phyloP scores from a whole-genome alignment of 2,329 filamentous ascomycete genomes.

The Stachybotrys echinatus region DNA sequence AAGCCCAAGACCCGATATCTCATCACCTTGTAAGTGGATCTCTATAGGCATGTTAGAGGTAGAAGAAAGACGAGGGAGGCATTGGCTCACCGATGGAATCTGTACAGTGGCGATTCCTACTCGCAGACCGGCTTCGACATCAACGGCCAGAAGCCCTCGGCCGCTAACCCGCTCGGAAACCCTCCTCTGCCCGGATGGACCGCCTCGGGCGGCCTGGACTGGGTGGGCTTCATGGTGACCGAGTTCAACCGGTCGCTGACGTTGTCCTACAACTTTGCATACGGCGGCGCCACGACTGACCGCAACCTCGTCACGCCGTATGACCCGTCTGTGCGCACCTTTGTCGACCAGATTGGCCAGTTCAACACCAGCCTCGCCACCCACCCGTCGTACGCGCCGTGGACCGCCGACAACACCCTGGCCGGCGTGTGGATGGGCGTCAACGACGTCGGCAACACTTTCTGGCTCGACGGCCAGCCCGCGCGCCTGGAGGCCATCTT shows the following conservation, averaged over 20 bases:
- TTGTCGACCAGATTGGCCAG: conserved; percentile 15
- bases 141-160: conserved; percentile 42
- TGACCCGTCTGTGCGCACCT: conserved; percentile 34
- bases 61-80: not conserved
- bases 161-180: conserved; percentile 57
- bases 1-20: conserved; percentile 6
- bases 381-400: conserved; percentile 26
- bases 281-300: conserved; percentile 49
- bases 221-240: conserved; percentile 43
- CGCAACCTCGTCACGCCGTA: conserved; percentile 46
- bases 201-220: conserved; percentile 44
- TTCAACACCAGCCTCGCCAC: conserved; percentile 26
- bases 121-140: conserved; percentile 45
- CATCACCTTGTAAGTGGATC: conserved; percentile 15
- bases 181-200: conserved; percentile 48
- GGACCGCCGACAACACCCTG: conserved; percentile 35
- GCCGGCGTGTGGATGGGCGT: conserved; percentile 50
- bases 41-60: too few relatives aligned
- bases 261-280: conserved; percentile 48
- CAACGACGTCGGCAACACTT: conserved; percentile 50
- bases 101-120: conserved; percentile 23
- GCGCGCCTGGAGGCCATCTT: conserved; percentile 33
- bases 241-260: conserved; percentile 37
- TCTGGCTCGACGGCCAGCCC: conserved; percentile 21
- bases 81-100: not conserved